Percentiles rank a stretch among this genome's conserved stretches.
Evolutionary conservation across 805 yeast genomes (phyloP).

Genomic region (Saccharomycopsis sp.): DNA sequence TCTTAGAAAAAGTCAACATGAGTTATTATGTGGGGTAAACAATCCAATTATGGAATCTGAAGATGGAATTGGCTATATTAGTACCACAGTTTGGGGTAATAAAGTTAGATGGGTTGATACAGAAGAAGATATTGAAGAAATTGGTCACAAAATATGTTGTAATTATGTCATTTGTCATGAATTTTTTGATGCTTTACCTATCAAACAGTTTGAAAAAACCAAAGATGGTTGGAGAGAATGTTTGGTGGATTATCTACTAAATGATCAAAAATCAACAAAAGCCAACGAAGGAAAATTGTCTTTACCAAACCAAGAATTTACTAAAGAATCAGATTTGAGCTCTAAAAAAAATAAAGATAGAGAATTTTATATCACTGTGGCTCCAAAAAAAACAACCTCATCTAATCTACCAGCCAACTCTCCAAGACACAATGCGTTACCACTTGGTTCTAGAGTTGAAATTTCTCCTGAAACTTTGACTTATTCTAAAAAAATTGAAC

Average conservation of each 20-base stretch:
- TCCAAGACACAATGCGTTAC: slow-evolving; percentile 41
- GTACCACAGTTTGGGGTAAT: slow-evolving; percentile 42
- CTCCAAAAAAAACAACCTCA: slow-evolving; percentile 53
- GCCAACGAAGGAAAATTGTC: slow-evolving; percentile 12
- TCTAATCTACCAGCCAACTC: slow-evolving; percentile 44
- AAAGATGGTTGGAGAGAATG: slow-evolving; percentile 72
- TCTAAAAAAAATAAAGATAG: slow-evolving; percentile 16
- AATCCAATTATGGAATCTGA: slow-evolving; percentile 19
- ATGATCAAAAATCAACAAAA: slow-evolving; percentile 12
- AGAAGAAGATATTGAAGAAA: slow-evolving; percentile 33
- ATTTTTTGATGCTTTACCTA: slow-evolving; percentile 80
- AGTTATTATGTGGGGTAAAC: slow-evolving; percentile 30
- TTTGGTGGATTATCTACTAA: slow-evolving; percentile 42
- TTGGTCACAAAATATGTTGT: slow-evolving; percentile 24
- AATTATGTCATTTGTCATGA: slow-evolving; percentile 75
- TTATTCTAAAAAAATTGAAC: slow-evolving; percentile 42
- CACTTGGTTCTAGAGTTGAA: slow-evolving; percentile 52
- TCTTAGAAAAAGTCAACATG: slow-evolving; percentile 46
- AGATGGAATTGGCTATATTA: slow-evolving; percentile 28
- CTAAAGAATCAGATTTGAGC: slow-evolving; percentile 8
- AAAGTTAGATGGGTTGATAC: slow-evolving; percentile 51
- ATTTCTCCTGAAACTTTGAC: slow-evolving; percentile 65
- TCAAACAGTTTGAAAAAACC: slow-evolving; percentile 54
- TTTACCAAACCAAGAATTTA: slow-evolving; percentile 20
- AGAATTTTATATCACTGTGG: slow-evolving; percentile 45